Conservation (phyloP, 176 grass and related monocot genomes). For the Bonia amplexicaulis region DNA sequence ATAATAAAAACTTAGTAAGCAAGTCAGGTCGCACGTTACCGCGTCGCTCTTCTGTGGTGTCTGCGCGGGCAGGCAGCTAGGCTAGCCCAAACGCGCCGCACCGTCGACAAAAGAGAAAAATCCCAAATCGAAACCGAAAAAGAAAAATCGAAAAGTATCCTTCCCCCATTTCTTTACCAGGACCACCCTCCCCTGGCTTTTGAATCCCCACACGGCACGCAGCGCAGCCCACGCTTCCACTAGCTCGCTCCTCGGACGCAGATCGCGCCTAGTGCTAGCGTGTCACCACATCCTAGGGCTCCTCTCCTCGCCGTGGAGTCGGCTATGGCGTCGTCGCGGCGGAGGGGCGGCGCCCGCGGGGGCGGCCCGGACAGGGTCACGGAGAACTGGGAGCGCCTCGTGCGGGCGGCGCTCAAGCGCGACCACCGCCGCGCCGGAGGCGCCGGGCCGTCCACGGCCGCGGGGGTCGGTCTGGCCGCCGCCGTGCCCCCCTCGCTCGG, state of each 20-base stretch:
- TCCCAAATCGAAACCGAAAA: too few species aligned
- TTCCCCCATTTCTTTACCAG: too few species aligned
- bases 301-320: not conserved
- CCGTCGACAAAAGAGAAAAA: too few species aligned
- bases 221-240: too few species aligned
- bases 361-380: conserved; percentile 33
- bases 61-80: too few species aligned
- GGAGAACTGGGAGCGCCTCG: conserved; percentile 44
- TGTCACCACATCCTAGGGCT: not conserved
- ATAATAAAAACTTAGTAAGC: too few species aligned
- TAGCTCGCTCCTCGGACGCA: not conserved
- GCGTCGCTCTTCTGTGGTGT: too few species aligned
- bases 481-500: conserved; percentile 69
- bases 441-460: conserved; percentile 20
- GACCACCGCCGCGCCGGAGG: conserved; percentile 26
- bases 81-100: too few species aligned
- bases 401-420: conserved; percentile 57
- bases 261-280: not conserved
- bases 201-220: too few species aligned
- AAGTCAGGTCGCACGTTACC: too few species aligned
- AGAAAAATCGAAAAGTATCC: too few species aligned
- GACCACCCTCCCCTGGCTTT: too few species aligned
- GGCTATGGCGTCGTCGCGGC: conserved; percentile 38
- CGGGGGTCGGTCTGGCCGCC: conserved; percentile 25
- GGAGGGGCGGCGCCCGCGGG: conserved; percentile 16